phyloP scores from a whole-genome alignment of 139 green algal genomes.

The Chlorella sp. region DNA sequence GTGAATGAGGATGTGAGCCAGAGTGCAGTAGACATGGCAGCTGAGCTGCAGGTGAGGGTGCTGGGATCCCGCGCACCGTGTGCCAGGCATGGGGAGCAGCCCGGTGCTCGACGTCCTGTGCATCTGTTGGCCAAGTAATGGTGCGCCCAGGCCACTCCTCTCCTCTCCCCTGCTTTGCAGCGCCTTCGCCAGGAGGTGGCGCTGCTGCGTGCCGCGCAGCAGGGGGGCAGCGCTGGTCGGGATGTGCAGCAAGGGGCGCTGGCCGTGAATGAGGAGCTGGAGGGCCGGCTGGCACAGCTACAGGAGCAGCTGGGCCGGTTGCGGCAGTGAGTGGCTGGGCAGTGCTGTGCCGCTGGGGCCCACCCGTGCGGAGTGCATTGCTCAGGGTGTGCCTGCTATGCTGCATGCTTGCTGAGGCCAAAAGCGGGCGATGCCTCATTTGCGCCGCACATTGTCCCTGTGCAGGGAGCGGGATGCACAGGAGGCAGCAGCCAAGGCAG shows the following conservation, averaged over 20 bases:
- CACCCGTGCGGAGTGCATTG: too few relatives aligned
- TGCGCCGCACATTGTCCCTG: too few relatives aligned
- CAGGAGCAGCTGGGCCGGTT: conserved; percentile 22
- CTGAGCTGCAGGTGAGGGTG: background rate
- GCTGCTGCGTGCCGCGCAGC: conserved; percentile 17
- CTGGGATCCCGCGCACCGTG: too few relatives aligned
- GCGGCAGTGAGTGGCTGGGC: background rate
- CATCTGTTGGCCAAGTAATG: too few relatives aligned
- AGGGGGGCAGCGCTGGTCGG: background rate
- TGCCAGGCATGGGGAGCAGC: too few relatives aligned
- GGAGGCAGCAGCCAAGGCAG: background rate
- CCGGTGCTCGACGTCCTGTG: too few relatives aligned
- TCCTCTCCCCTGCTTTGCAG: background rate
- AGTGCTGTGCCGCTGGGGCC: too few relatives aligned
- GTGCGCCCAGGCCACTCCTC: too few relatives aligned
- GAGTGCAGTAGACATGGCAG: conserved; percentile 6
- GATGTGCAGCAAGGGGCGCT: background rate
- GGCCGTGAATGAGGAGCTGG: conserved; percentile 14
- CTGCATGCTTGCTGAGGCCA: too few relatives aligned
- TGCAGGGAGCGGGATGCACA: conserved; percentile 46
- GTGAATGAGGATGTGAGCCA: conserved; percentile 63
- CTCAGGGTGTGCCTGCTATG: background rate
- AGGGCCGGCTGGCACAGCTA: background rate
- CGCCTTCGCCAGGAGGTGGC: conserved; percentile 43
- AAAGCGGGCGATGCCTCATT: too few relatives aligned